Evolutionary conservation across 2,329 filamentous ascomycete genomes (phyloP).

Genomic region (Colletotrichum godetiae): DNA sequence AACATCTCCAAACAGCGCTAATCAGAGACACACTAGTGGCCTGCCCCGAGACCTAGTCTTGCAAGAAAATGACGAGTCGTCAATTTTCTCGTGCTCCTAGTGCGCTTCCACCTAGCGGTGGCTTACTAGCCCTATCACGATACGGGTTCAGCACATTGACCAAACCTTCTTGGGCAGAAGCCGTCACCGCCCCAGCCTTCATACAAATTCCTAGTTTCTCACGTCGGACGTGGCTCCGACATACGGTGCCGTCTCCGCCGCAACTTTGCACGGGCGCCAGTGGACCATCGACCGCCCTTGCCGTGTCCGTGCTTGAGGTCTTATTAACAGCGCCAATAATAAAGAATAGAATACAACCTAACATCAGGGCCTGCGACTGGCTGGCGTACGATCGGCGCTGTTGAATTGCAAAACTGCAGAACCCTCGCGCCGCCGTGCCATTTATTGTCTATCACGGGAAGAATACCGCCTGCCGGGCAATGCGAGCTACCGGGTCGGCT

Average conservation of each 20-base stretch:
- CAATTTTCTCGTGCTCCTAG: background rate
- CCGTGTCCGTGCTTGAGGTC: conserved; percentile 19
- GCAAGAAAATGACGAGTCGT: conserved; percentile 9
- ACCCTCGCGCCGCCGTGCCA: background rate
- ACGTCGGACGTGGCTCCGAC: conserved; percentile 21
- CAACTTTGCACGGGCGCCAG: background rate
- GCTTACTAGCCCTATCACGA: background rate
- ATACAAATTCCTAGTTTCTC: background rate
- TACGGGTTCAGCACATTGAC: background rate
- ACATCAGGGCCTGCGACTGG: conserved; percentile 10
- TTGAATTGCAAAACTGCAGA: conserved; percentile 3
- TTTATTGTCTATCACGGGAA: background rate
- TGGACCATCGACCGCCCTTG: conserved; percentile 5
- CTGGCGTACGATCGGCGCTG: conserved; percentile 26
- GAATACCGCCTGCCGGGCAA: background rate
- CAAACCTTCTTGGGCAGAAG: background rate
- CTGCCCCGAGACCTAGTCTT: conserved; percentile 19
- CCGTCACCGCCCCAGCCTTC: conserved; percentile 5
- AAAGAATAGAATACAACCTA: background rate
- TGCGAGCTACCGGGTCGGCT: background rate
- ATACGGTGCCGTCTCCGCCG: conserved; percentile 16
- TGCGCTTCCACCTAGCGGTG: background rate
- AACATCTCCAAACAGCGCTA: background rate
- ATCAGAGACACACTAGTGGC: conserved; percentile 23
- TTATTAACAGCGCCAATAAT: conserved; percentile 9